These are phyloP conservation scores for Fragilariopsis cylindrus DNA, from an alignment of 108 stramenopile species.

Conservation along the genomic window DNA sequence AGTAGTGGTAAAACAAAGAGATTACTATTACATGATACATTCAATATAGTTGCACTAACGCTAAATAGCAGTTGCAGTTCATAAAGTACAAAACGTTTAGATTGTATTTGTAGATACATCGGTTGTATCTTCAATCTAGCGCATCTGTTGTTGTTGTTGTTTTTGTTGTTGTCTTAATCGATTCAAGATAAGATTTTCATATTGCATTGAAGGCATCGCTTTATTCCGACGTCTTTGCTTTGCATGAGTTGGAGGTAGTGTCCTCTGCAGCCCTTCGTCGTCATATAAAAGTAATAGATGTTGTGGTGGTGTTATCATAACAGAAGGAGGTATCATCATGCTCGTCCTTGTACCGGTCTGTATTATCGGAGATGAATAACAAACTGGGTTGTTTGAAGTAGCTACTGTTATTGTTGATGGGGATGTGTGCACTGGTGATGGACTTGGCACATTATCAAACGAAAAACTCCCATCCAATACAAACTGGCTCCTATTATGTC, in stretches of 20 bases:
- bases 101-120: neutral
- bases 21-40: too few species aligned
- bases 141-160: neutral
- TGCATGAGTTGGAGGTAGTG: conserved; percentile 4
- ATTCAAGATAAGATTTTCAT: conserved; percentile 1
- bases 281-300: neutral
- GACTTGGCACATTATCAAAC: neutral
- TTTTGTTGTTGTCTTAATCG: neutral
- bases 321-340: neutral
- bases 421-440: neutral
- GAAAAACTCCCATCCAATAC: conserved; percentile 12
- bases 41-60: too few species aligned
- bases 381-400: neutral
- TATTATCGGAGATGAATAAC: neutral
- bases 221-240: conserved; percentile 13
- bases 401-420: neutral
- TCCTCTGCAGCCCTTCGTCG: neutral
- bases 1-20: too few species aligned
- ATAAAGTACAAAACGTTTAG: neutral
- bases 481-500: neutral
- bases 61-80: neutral
- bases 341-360: neutral
- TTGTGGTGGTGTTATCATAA: neutral
- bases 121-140: neutral
- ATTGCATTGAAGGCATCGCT: conserved; percentile 17